Conservation (phyloP, 805 yeast species). For the Sungouiozyma intestinalis region DNA sequence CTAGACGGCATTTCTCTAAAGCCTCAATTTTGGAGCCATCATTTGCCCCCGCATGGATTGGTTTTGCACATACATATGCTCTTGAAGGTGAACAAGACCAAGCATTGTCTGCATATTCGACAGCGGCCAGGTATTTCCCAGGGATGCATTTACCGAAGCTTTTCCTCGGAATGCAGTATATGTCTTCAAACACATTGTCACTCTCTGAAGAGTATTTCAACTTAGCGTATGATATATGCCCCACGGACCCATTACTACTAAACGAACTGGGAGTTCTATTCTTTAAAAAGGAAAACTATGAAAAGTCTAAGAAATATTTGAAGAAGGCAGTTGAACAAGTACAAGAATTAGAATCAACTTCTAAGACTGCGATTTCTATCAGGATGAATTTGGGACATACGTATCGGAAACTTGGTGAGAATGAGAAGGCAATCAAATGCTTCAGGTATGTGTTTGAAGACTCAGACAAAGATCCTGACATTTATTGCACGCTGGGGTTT, state of each 20-base stretch:
- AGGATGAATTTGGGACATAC: slow-evolving; percentile 86
- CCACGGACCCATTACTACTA: slow-evolving; percentile 74
- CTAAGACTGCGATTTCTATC: slow-evolving; percentile 76
- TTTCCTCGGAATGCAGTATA: slow-evolving; percentile 92
- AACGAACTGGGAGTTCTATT: slow-evolving; percentile 91
- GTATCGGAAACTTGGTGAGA: slow-evolving; percentile 53
- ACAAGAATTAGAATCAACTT: slow-evolving; percentile 58
- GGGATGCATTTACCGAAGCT: slow-evolving; percentile 85
- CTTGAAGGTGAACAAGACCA: slow-evolving; percentile 99
- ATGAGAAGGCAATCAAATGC: slow-evolving; percentile 57
- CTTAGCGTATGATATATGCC: slow-evolving; percentile 67
- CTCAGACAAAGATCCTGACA: slow-evolving; percentile 60
- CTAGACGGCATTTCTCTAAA: slow-evolving; percentile 78
- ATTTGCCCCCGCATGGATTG: slow-evolving; percentile 95
- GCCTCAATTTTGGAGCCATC: slow-evolving; percentile 83
- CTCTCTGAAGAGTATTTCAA: slow-evolving; percentile 79
- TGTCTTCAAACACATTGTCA: slow-evolving; percentile 72
- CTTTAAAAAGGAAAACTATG: slow-evolving; percentile 61
- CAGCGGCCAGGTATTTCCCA: slow-evolving; percentile 84
- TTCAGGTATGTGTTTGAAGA: slow-evolving; percentile 67
- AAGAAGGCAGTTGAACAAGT: slow-evolving; percentile 64
- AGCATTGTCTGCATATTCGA: slow-evolving; percentile 93
- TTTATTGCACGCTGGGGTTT: slow-evolving; percentile 77
- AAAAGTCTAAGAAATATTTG: slow-evolving; percentile 60
- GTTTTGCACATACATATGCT: slow-evolving; percentile 96